Evolutionary conservation across 108 stramenopile genomes (phyloP), one percentile per base, ranked within the genome.

Genomic region (Nitzschia sp.): DNA sequence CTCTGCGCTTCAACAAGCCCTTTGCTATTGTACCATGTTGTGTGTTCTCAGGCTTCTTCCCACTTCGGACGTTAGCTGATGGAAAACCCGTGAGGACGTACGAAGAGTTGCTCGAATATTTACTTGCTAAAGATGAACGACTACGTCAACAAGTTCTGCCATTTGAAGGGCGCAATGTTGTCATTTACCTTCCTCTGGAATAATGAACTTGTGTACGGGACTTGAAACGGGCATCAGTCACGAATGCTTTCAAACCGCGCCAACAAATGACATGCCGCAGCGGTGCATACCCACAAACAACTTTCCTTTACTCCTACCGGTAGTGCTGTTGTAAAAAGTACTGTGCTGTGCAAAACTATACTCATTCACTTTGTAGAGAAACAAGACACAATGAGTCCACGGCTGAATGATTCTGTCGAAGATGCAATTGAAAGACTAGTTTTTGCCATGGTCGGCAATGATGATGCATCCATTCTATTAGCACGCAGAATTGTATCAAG

Each of bases 11-110:
- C 46, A 46, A 80, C 41, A 77, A 84, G 54, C 57, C 73, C 6
- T 53, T 83, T 17, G 83, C 83, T 6, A 78, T 88, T 41, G 79
- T 84, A 42, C 87, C 87, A 1, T 88, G 87, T 60, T 88, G 87
- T 57, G 80, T 88, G 42, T 88, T 80, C 72, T 71, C 87, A 0
- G 70, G 76, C 53, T 70, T 85, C 24, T 88, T 83, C 63, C 79
- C 85, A 2, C 39, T 76, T 2, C 75, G 83, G 57, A 57, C 46
- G 9, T 55, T 80, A n/a, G 29, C 39, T 3, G 39, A 62, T 63
- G 64, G 59, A 34, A 39, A 7, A 39, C 17, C 73, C 37, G 81
- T 86, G 11, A 65, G 64, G 63, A 80, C 77, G 15, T 84, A 86
- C 60, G 69, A 82, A 17, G 73, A 89, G 7, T 86, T 85, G 41